Percentiles rank a stretch among this genome's conserved stretches.
phyloP scores from a whole-genome alignment of 768 basidiomycete genomes.

The Sarcodon sp. region DNA sequence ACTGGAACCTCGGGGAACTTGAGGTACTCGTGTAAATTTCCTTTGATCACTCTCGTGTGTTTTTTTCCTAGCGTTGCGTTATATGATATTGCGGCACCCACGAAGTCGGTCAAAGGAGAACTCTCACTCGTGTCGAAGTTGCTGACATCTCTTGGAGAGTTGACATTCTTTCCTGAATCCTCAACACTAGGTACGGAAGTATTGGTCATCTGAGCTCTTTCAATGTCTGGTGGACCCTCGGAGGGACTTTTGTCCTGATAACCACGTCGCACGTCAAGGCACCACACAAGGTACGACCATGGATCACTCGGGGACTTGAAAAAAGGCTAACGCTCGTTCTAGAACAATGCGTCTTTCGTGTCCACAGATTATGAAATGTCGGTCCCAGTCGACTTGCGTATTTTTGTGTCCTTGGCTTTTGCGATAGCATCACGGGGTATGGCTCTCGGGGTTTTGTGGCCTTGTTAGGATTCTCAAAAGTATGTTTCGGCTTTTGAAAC shows the following conservation, averaged over 20 bases:
- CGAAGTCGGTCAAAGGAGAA: slow-evolving; percentile 32
- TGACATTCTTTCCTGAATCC: slow-evolving; percentile 37
- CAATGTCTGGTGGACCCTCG: slow-evolving; percentile 50
- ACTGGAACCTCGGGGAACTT: slow-evolving; percentile 48
- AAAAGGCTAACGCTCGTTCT: not conserved
- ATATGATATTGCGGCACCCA: slow-evolving; percentile 38
- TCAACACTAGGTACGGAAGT: slow-evolving; percentile 44
- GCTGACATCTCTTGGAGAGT: slow-evolving; percentile 44
- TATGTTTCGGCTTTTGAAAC: slow-evolving; percentile 4
- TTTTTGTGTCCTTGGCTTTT: not conserved
- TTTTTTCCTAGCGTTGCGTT: slow-evolving; percentile 27
- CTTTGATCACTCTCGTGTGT: not conserved
- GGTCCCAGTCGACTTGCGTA: slow-evolving; percentile 1
- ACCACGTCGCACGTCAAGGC: slow-evolving; percentile 44
- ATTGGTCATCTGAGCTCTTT: slow-evolving; percentile 42
- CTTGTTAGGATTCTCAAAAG: slow-evolving; percentile 42
- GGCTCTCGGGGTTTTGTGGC: slow-evolving; percentile 39
- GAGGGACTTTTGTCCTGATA: slow-evolving; percentile 43
- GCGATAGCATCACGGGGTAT: slow-evolving; percentile 41
- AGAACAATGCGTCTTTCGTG: slow-evolving; percentile 41
- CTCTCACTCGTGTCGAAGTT: slow-evolving; percentile 34
- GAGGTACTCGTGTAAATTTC: slow-evolving; percentile 18
- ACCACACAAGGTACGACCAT: slow-evolving; percentile 28
- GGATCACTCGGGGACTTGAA: too few relatives aligned
- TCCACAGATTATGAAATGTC: slow-evolving; percentile 47